Evolutionary conservation across 2,329 filamentous ascomycete genomes (phyloP).

Genomic region (Dothideomycetidae sp.): DNA sequence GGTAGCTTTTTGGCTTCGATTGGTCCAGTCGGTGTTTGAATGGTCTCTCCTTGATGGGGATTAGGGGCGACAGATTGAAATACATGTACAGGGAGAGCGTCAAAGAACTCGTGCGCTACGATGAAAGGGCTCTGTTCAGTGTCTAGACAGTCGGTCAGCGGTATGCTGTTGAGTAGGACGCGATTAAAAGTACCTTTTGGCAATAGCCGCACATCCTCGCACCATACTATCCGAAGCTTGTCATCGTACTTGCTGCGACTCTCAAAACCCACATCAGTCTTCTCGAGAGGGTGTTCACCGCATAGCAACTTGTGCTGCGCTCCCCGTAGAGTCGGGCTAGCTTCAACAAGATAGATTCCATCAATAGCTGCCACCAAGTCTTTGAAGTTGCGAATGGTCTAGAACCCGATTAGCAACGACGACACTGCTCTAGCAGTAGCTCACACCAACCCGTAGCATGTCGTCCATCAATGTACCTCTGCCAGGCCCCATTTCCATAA

Average conservation of each 20-base stretch:
- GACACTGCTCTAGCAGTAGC: constrained; percentile 9
- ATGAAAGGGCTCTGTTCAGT: constrained; percentile 72
- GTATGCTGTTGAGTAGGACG: constrained; percentile 10
- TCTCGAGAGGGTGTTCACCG: constrained; percentile 51
- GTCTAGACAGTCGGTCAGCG: constrained; percentile 17
- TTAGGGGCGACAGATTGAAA: constrained; percentile 57
- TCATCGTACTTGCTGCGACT: constrained; percentile 62
- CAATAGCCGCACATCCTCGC: constrained; percentile 74
- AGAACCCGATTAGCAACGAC: constrained; percentile 13
- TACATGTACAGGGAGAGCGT: constrained; percentile 88
- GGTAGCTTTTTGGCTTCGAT: constrained; percentile 27
- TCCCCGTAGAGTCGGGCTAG: constrained; percentile 63
- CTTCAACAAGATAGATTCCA: constrained; percentile 85
- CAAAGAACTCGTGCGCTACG: constrained; percentile 95
- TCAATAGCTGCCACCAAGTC: constrained; percentile 63
- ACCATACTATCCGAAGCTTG: constrained; percentile 66
- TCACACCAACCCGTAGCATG: constrained; percentile 58
- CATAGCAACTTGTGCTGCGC: constrained; percentile 74
- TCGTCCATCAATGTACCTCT: constrained; percentile 96
- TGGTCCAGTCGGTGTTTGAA: constrained; percentile 34
- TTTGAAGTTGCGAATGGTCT: constrained; percentile 78
- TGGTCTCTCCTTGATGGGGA: constrained; percentile 22
- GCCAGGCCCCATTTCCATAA: constrained; percentile 89
- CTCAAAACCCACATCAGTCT: constrained; percentile 59
- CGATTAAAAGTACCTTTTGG: constrained; percentile 43